Percentiles rank a stretch among this genome's conserved stretches.
Evolutionary conservation across 2,329 filamentous ascomycete species (phyloP).

Genomic region (Zymoseptoria ardabiliae): DNA sequence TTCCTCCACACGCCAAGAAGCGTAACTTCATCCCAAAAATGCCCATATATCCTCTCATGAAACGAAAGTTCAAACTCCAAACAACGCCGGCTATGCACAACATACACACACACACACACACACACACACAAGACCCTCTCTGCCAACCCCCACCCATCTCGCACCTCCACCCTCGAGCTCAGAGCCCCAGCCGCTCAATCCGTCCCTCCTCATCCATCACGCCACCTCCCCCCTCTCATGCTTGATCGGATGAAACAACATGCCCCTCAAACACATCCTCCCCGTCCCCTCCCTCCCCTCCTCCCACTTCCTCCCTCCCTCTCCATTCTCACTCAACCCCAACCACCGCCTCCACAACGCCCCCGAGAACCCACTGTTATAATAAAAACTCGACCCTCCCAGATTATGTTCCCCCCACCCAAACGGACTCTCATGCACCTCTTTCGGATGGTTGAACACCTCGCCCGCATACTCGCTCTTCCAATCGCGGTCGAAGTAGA

Average conservation of each 20-base stretch:
- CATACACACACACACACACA: background rate
- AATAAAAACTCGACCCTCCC: slow-evolving; percentile 45
- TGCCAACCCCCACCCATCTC: too few species aligned
- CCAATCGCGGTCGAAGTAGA: slow-evolving; percentile 74
- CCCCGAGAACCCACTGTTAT: slow-evolving; percentile 43
- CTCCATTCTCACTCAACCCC: slow-evolving; percentile 39
- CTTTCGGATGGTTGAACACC: slow-evolving; percentile 43
- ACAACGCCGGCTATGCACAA: background rate
- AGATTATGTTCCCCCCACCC: slow-evolving; percentile 48
- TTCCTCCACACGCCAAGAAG: too few species aligned
- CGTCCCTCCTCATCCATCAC: background rate
- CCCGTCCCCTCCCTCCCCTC: slow-evolving; percentile 31
- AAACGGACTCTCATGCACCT: slow-evolving; percentile 41
- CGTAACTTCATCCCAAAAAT: too few species aligned
- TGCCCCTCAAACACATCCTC: slow-evolving; percentile 40
- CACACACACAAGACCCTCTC: too few species aligned
- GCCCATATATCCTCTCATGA: too few species aligned
- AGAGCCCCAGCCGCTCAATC: slow-evolving; percentile 11
- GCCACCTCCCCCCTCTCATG: slow-evolving; percentile 32
- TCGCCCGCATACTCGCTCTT: slow-evolving; percentile 40
- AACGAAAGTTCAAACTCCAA: too few species aligned
- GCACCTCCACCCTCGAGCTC: too few species aligned
- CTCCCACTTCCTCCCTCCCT: slow-evolving; percentile 30
- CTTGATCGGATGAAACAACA: slow-evolving; percentile 44
- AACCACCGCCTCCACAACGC: slow-evolving; percentile 45